phyloP scores from a whole-genome alignment of 108 stramenopile species.

The Cylindrotheca closterium region DNA sequence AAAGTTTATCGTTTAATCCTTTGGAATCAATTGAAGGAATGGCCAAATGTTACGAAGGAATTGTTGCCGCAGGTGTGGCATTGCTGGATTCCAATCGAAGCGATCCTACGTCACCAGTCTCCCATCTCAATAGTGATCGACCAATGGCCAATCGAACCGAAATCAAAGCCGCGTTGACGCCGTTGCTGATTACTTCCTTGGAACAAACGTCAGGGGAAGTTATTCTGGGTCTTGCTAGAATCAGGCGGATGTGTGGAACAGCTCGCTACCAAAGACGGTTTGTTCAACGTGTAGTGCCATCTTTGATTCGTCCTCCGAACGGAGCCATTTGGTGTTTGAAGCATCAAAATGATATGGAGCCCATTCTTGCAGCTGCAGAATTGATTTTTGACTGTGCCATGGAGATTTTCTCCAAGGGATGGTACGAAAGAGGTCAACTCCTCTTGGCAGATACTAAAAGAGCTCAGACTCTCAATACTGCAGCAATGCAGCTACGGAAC shows the following conservation, averaged over 20 bases:
- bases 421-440: conserved; percentile 75
- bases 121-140: conserved; percentile 9
- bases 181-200: conserved; percentile 76
- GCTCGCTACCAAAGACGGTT: conserved; percentile 81
- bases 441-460: conserved; percentile 72
- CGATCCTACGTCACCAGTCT: conserved; percentile 13
- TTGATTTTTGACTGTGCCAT: conserved; percentile 74
- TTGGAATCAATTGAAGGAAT: conserved; percentile 82
- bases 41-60: conserved; percentile 87
- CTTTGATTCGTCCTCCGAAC: conserved; percentile 68
- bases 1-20: conserved; percentile 66
- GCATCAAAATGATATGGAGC: conserved; percentile 89
- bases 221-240: conserved; percentile 53
- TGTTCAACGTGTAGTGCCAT: conserved; percentile 84
- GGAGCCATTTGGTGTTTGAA: conserved; percentile 83
- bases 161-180: conserved; percentile 69
- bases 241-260: conserved; percentile 75
- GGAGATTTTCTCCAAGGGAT: conserved; percentile 75
- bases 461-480: conserved; percentile 59
- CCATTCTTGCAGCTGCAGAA: conserved; percentile 80
- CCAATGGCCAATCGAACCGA: conserved; percentile 40
- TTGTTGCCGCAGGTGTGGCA: conserved; percentile 79
- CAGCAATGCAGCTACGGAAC: conserved; percentile 59
- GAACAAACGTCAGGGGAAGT: conserved; percentile 81
- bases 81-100: conserved; percentile 54